phyloP scores from a whole-genome alignment of 495 filamentous ascomycete species.

The Lasiosphaeria miniovina region DNA sequence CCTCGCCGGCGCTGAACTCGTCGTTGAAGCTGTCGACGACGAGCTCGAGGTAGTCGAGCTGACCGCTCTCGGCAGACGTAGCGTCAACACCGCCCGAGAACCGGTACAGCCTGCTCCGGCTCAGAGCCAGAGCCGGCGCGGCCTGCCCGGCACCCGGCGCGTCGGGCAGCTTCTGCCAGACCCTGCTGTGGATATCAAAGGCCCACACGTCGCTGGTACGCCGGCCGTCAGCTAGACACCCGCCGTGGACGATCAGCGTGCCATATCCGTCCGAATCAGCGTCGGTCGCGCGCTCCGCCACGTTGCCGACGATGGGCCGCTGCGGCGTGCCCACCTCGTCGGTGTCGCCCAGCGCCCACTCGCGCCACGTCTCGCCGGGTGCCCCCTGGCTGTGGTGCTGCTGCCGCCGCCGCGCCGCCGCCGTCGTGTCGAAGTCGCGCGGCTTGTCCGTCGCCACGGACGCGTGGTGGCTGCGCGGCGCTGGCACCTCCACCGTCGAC shows the following conservation, averaged over 20 bases:
- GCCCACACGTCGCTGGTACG: conserved; percentile 67
- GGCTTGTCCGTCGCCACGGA: conserved; percentile 50
- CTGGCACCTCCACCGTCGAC: conserved; percentile 20
- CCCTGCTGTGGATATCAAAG: conserved; percentile 56
- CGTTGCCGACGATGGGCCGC: conserved; percentile 43
- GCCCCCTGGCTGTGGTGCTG: conserved; percentile 1
- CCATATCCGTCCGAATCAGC: conserved; percentile 49
- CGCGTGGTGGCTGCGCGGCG: conserved; percentile 46
- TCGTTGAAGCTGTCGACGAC: conserved; percentile 48
- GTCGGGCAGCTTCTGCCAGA: conserved; percentile 60
- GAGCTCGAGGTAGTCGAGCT: conserved; percentile 58
- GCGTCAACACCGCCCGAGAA: conserved; percentile 65
- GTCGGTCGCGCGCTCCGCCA: conserved; percentile 45
- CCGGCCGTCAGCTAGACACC: conserved; percentile 51
- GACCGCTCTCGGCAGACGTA: conserved; percentile 58
- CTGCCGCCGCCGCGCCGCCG: conserved; percentile 11
- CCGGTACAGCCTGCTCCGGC: conserved; percentile 58
- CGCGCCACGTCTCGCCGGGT: conserved; percentile 34
- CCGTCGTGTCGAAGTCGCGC: conserved; percentile 28
- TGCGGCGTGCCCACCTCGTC: conserved; percentile 44
- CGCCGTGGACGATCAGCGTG: conserved; percentile 68
- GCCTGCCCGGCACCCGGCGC: conserved; percentile 61
- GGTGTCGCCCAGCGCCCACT: conserved; percentile 43
- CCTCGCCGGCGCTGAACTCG: conserved; percentile 38
- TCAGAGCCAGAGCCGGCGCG: conserved; percentile 60